Evolutionary conservation across 768 basidiomycete species (phyloP).

Genomic region (Rhodocollybia butyracea): DNA sequence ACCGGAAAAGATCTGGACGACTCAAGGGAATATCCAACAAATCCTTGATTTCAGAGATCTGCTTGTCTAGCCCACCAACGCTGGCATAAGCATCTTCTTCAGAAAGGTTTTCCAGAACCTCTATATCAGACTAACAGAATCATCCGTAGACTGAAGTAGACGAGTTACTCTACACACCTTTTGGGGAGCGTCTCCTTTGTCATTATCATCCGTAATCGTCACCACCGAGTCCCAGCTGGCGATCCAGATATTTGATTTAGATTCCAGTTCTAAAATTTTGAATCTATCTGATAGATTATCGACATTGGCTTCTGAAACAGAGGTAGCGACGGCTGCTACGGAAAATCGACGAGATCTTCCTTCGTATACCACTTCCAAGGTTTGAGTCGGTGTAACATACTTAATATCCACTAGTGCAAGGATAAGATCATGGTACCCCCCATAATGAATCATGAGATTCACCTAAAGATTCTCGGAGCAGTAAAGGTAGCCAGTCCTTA

Average conservation of each 20-base stretch:
- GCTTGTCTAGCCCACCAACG: slow-evolving; percentile 85
- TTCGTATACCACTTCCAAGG: slow-evolving; percentile 64
- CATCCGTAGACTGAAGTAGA: slow-evolving; percentile 6
- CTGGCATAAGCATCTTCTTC: slow-evolving; percentile 64
- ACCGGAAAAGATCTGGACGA: slow-evolving; percentile 75
- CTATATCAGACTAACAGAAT: slow-evolving; percentile 39
- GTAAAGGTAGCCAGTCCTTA: slow-evolving; percentile 65
- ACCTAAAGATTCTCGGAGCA: slow-evolving; percentile 71
- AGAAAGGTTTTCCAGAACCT: slow-evolving; percentile 41
- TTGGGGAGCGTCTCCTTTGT: slow-evolving; percentile 13
- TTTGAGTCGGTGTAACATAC: slow-evolving; percentile 60
- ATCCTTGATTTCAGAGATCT: slow-evolving; percentile 83
- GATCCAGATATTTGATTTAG: slow-evolving; percentile 48
- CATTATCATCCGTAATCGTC: slow-evolving; percentile 33
- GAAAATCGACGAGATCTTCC: slow-evolving; percentile 53
- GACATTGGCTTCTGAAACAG: slow-evolving; percentile 9
- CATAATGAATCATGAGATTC: slow-evolving; percentile 18
- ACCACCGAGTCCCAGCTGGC: slow-evolving; percentile 69
- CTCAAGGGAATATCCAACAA: slow-evolving; percentile 84
- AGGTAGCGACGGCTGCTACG: slow-evolving; percentile 43
- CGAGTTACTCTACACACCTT: slow-evolving; percentile 5
- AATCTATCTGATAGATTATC: slow-evolving; percentile 39
- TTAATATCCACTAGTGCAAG: slow-evolving; percentile 64
- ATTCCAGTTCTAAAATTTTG: slow-evolving; percentile 39
- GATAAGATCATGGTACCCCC: slow-evolving; percentile 1